phyloP scores from a whole-genome alignment of 495 filamentous ascomycete species.

The Hypoxylon subgilvum region DNA sequence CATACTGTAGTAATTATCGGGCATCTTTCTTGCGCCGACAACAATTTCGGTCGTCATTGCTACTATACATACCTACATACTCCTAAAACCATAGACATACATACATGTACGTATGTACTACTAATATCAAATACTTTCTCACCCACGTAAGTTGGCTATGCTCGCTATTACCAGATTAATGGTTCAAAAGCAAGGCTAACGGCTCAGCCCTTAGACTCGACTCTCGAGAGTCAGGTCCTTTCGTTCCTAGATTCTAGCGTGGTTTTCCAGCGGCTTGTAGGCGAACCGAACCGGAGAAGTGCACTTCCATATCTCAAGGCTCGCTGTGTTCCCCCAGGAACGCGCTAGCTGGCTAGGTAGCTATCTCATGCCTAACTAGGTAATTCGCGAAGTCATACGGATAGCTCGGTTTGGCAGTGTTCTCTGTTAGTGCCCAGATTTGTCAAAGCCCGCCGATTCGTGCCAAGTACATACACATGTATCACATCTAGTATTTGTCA shows the following conservation, averaged over 20 bases:
- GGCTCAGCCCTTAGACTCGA: not conserved
- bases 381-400: constrained; percentile 13
- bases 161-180: not conserved
- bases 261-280: not conserved
- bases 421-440: constrained; percentile 7
- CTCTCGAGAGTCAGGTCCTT: not conserved
- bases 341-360: not conserved
- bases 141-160: too few relatives aligned
- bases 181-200: not conserved
- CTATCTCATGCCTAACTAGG: constrained; percentile 17
- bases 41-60: constrained; percentile 4
- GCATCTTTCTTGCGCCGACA: constrained; percentile 30
- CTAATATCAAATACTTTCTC: not conserved
- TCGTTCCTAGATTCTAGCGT: constrained; percentile 1
- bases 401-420: constrained; percentile 15
- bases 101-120: not conserved
- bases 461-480: constrained; percentile 12
- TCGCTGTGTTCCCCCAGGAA: not conserved
- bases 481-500: constrained; percentile 34
- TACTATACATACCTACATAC: constrained; percentile 8
- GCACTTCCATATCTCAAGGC: not conserved
- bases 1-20: constrained; percentile 31
- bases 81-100: constrained; percentile 20
- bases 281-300: not conserved
- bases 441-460: constrained; percentile 11